A percentile compares a stretch with the other conserved stretches of the same genome.
These are phyloP conservation scores for Myxozyma nipponensis DNA, from an alignment of 805 yeast species.

Conservation along the genomic window DNA sequence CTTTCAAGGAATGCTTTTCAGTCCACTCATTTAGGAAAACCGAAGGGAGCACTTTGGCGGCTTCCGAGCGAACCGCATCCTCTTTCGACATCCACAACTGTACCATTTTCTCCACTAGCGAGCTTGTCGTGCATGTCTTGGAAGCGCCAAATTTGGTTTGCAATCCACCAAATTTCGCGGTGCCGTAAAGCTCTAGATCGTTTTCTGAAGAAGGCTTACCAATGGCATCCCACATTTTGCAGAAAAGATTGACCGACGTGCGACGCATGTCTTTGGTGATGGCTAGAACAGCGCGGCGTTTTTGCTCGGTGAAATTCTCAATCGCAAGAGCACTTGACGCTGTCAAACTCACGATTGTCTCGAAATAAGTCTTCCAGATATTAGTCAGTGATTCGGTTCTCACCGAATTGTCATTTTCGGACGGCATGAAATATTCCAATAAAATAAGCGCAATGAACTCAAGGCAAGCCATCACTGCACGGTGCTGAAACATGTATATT, in stretches of 20 bases:
- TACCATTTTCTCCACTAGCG: constrained; percentile 53
- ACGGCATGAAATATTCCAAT: constrained; percentile 17
- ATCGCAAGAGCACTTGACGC: constrained; percentile 65
- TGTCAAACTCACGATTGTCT: constrained; percentile 49
- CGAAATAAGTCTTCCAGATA: constrained; percentile 32
- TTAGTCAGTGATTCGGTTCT: not conserved
- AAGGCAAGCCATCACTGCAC: constrained; percentile 33
- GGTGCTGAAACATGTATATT: constrained; percentile 38
- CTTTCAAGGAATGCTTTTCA: constrained; percentile 37
- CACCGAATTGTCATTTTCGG: not conserved
- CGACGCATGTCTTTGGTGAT: constrained; percentile 63
- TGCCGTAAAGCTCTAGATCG: constrained; percentile 55
- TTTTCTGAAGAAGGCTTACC: constrained; percentile 60
- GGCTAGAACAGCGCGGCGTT: constrained; percentile 63
- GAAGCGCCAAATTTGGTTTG: constrained; percentile 54
- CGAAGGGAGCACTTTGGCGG: constrained; percentile 67
- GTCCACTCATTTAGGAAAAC: constrained; percentile 64
- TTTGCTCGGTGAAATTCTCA: constrained; percentile 67
- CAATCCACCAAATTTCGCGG: constrained; percentile 61
- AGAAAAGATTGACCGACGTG: constrained; percentile 52
- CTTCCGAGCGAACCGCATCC: constrained; percentile 54
- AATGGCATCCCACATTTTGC: constrained; percentile 67
- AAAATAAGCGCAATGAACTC: constrained; percentile 28
- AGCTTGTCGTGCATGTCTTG: constrained; percentile 1
- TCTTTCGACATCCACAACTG: constrained; percentile 67